Conservation (phyloP, 1,284 basidiomycete species). For the Papiliotrema terrestris region DNA sequence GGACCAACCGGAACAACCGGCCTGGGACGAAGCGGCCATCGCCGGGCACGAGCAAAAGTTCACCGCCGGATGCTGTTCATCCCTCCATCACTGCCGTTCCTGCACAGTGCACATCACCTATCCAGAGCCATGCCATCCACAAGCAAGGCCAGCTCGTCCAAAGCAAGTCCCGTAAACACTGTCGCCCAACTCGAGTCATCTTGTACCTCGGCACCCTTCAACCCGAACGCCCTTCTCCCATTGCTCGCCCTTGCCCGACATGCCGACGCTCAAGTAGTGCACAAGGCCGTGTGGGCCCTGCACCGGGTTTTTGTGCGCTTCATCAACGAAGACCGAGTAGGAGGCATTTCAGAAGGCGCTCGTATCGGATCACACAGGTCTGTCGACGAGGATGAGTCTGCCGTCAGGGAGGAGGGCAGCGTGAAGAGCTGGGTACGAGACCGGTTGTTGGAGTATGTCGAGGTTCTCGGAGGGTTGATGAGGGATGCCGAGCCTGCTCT, state of each 20-base stretch:
- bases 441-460: constrained; percentile 62
- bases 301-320: constrained; percentile 74
- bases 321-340: constrained; percentile 60
- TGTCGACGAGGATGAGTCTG: constrained; percentile 6
- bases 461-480: constrained; percentile 64
- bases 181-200: constrained; percentile 34
- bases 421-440: constrained; percentile 75
- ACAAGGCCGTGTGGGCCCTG: constrained; percentile 74
- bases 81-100: too few species aligned
- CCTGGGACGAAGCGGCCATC: too few species aligned
- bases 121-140: neutral
- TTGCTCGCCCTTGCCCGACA: constrained; percentile 59
- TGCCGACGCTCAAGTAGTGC: constrained; percentile 55
- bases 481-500: constrained; percentile 67
- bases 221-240: constrained; percentile 76
- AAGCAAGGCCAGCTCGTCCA: neutral
- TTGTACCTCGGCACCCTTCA: constrained; percentile 48
- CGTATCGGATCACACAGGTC: neutral
- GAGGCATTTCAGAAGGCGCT: constrained; percentile 9
- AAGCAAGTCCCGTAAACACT: constrained; percentile 32
- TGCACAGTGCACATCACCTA: too few species aligned
- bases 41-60: too few species aligned
- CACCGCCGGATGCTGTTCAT: too few species aligned
- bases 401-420: constrained; percentile 54
- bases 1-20: too few species aligned